Evolutionary conservation across 2,329 filamentous ascomycete species (phyloP).

Genomic region (Hirsutella rhossiliensis): DNA sequence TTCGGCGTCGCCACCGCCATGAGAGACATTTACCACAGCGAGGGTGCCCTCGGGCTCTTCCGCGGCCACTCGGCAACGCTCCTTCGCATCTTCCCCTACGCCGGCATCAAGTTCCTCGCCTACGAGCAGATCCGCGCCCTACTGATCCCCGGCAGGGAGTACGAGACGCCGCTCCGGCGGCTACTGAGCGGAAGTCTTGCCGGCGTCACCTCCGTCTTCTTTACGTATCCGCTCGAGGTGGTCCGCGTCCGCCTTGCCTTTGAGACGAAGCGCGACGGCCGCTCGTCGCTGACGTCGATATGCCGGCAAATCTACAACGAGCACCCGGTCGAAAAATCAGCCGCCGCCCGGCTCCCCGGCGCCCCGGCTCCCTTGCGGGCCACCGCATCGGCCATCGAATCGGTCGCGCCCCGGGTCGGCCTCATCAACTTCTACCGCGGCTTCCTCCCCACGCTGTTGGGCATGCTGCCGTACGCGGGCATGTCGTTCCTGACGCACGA

Average conservation of each 20-base stretch:
- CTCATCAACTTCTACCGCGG: conserved; percentile 90
- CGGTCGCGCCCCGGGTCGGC: conserved; percentile 46
- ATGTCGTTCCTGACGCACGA: conserved; percentile 95
- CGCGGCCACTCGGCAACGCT: conserved; percentile 91
- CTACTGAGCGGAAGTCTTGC: conserved; percentile 63
- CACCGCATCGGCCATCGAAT: conserved; percentile 26
- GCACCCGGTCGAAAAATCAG: conserved; percentile 31
- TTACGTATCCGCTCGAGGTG: conserved; percentile 90
- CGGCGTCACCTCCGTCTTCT: conserved; percentile 85
- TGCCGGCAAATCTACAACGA: conserved; percentile 83
- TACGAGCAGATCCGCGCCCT: conserved; percentile 88
- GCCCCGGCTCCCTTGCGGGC: conserved; percentile 10
- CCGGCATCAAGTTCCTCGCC: conserved; percentile 92
- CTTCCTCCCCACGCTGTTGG: conserved; percentile 78
- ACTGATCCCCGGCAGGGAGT: conserved; percentile 56
- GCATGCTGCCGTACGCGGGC: conserved; percentile 95
- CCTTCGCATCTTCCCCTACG: conserved; percentile 91
- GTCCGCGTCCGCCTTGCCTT: conserved; percentile 88
- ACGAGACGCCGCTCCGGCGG: conserved; percentile 73
- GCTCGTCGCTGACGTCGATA: conserved; percentile 61
- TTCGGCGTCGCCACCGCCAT: conserved; percentile 72
- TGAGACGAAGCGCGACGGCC: conserved; percentile 68
- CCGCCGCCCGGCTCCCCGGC: conserved; percentile 15
- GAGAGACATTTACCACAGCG: conserved; percentile 64
- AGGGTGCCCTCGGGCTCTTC: conserved; percentile 69